A percentile compares a stretch with the other conserved stretches of the same genome.
These are phyloP conservation scores for Maudiozyma saulgeensis DNA, from an alignment of 805 yeast species.

Conservation along the genomic window DNA sequence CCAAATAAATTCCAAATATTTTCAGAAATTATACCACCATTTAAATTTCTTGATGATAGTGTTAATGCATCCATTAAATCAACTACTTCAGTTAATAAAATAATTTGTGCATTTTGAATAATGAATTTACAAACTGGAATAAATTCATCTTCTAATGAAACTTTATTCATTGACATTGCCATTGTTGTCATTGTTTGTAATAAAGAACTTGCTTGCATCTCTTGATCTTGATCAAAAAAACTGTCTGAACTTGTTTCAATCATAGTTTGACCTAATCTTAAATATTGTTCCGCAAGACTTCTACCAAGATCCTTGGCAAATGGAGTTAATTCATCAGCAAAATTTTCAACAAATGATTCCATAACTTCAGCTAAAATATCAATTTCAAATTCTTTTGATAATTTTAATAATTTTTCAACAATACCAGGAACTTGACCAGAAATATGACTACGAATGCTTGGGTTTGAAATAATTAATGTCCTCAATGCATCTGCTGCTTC, in stretches of 20 bases:
- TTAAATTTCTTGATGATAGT: constrained; percentile 38
- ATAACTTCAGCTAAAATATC: constrained; percentile 85
- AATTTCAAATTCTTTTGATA: constrained; percentile 74
- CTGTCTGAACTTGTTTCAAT: constrained; percentile 32
- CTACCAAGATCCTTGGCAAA: constrained; percentile 61
- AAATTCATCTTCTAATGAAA: constrained; percentile 44
- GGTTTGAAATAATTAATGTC: constrained; percentile 58
- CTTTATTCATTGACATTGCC: constrained; percentile 54
- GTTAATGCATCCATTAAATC: constrained; percentile 52
- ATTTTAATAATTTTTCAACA: constrained; percentile 65
- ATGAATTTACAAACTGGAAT: constrained; percentile 52
- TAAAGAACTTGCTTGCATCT: constrained; percentile 58
- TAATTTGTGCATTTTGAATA: constrained; percentile 47
- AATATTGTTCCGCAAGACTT: constrained; percentile 53
- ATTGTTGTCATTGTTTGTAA: constrained; percentile 67
- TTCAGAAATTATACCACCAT: constrained; percentile 37
- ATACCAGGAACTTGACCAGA: constrained; percentile 66
- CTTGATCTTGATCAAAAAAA: constrained; percentile 43
- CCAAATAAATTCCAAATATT: constrained; percentile 43
- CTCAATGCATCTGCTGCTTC: constrained; percentile 85
- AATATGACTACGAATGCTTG: constrained; percentile 56
- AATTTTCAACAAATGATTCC: constrained; percentile 88
- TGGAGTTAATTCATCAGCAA: constrained; percentile 80
- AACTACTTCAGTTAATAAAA: constrained; percentile 52
- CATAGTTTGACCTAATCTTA: constrained; percentile 46